Base-by-base conservation (phyloP, 768 basidiomycete genomes). In the Pleurotus sapidus region DNA sequence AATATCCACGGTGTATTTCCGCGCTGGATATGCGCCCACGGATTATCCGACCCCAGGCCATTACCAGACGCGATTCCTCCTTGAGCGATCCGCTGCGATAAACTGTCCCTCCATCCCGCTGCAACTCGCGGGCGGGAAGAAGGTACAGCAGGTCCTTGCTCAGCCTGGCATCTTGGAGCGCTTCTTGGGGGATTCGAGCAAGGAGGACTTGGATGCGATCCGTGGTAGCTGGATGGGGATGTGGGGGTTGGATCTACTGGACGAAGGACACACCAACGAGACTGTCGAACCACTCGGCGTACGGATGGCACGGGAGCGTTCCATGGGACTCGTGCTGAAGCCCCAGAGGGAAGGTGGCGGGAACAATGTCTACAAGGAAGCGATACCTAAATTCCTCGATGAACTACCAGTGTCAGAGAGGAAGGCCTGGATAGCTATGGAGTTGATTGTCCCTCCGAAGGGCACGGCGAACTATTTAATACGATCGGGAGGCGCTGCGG, bases 261-360 rank as follows among this genome's bases (percentile, higher is more conserved):
- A 71, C 14, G 76, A 77, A 59, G 12, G 38, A 17, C 62, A 63
- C 27, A 62, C 72, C 9, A 55, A 61, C 25, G 56, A 39, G 24
- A 59, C 68, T 20, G 74, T 69, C 1, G 76, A 78, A 61, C 62
- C 66, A 1, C 68, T 70, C 46, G 81, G 82, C 5, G 76, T 86
- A n/a, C 62, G 65, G 23, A 74, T 78, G 46, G 90, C 91, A 0
- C 75, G 78, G 17, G 68, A 71, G 8, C 61, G 74, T 12, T 78
- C 86, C 0, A 67, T 72, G 5, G 73, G 77, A 5, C 83, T 94
- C 24, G 96, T 98, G 2, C 80, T 99, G 48, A 99, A 99, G 70
- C 96, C 96, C 0, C 96, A 98, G 69, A 82, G 95, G n/a, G 96
- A 99, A 75, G 96, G 96, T 1, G 96, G 96, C 0, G 96, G 96